Evolutionary conservation across 176 grass and related monocot species (phyloP).

Genomic region (Leersia perrieri): DNA sequence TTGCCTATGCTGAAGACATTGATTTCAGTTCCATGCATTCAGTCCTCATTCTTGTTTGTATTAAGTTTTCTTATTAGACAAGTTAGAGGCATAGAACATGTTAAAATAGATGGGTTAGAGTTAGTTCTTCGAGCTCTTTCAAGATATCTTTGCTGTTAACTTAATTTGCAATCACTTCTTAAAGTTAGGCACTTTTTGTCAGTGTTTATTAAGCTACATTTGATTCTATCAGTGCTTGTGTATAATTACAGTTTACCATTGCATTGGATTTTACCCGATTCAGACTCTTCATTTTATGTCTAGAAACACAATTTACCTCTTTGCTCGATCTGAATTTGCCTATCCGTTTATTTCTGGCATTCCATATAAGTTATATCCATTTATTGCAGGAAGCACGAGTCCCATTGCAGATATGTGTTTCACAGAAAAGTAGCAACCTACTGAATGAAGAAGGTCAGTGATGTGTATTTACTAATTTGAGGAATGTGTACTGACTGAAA

Average conservation of each 20-base stretch:
- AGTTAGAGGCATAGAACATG: neutral
- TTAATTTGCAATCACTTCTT: neutral
- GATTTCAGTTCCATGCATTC: neutral
- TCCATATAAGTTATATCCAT: neutral
- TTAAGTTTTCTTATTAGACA: neutral
- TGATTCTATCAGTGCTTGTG: constrained; percentile 3
- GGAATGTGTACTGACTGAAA: neutral
- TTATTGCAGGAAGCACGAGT: constrained; percentile 69
- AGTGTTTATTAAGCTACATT: constrained; percentile 26
- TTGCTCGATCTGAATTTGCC: neutral
- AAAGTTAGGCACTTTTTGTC: neutral
- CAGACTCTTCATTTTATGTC: constrained; percentile 7
- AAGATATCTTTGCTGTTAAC: constrained; percentile 10
- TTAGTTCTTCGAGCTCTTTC: neutral
- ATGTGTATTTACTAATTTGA: constrained; percentile 17
- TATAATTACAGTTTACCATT: constrained; percentile 13
- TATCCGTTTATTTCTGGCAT: constrained; percentile 2
- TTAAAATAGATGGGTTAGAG: neutral
- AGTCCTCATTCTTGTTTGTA: neutral
- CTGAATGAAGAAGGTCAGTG: constrained; percentile 74
- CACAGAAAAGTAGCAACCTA: constrained; percentile 73
- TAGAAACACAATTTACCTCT: constrained; percentile 3
- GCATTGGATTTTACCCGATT: constrained; percentile 12
- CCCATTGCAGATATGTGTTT: constrained; percentile 86
- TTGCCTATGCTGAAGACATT: neutral